phyloP scores from a whole-genome alignment of 1,139 yeast species.

The Debaryomyces coudertii region DNA sequence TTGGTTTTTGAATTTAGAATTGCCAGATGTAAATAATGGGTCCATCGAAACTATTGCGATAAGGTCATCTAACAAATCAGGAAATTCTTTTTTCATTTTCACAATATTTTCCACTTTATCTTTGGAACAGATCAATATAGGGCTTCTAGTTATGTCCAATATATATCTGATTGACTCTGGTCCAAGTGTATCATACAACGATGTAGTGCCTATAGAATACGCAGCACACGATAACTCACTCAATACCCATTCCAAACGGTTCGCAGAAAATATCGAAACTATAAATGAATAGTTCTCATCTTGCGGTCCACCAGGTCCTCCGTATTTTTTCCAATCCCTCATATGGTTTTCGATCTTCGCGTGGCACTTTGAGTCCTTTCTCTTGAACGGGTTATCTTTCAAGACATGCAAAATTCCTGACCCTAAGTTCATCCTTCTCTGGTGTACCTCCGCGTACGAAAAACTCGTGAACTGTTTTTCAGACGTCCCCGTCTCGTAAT shows the following conservation, averaged over 20 bases:
- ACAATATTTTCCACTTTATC: constrained; percentile 31
- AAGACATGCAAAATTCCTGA: constrained; percentile 37
- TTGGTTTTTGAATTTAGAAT: constrained; percentile 14
- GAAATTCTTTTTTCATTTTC: constrained; percentile 24
- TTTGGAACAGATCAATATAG: constrained; percentile 33
- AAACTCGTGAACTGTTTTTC: constrained; percentile 22
- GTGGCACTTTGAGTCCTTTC: constrained; percentile 26
- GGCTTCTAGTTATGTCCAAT: constrained; percentile 32
- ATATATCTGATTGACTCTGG: constrained; percentile 32
- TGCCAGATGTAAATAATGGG: constrained; percentile 21
- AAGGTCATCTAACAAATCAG: constrained; percentile 23
- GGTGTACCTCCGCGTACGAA: constrained; percentile 13
- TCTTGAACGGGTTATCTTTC: constrained; percentile 31
- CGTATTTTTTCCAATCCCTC: constrained; percentile 19
- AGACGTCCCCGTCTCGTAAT: constrained; percentile 27
- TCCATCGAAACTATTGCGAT: constrained; percentile 38
- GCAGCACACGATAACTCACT: constrained; percentile 40
- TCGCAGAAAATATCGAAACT: constrained; percentile 34
- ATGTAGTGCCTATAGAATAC: constrained; percentile 38
- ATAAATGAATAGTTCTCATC: constrained; percentile 31
- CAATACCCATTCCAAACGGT: constrained; percentile 39
- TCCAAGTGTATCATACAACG: constrained; percentile 41
- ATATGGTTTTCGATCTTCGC: constrained; percentile 22
- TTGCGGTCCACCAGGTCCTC: constrained; percentile 19
- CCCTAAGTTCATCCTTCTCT: constrained; percentile 29